A percentile compares a stretch with the other conserved stretches of the same genome.
Conservation (phyloP, 2,329 filamentous ascomycete genomes). For the Colletotrichum sp. region DNA sequence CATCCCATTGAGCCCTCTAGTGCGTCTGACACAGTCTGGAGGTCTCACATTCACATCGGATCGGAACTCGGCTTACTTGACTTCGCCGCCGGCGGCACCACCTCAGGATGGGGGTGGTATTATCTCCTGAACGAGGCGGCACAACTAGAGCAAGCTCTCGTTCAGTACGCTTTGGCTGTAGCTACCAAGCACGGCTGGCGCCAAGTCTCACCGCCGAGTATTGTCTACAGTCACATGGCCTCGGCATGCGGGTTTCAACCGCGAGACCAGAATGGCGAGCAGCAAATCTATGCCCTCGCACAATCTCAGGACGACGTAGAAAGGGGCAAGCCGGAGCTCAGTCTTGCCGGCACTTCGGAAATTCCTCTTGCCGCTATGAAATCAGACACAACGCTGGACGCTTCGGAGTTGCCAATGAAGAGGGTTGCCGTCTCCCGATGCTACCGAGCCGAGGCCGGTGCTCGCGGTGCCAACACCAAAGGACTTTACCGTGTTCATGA, state of each 20-base stretch:
- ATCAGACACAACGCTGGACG: constrained; percentile 72
- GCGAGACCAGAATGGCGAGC: constrained; percentile 86
- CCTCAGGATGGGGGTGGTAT: constrained; percentile 97
- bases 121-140: constrained; percentile 92
- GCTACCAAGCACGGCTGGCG: constrained; percentile 79
- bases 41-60: constrained; percentile 87
- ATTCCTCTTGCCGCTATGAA: constrained; percentile 94
- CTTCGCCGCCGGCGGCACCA: constrained; percentile 80
- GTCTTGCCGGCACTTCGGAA: constrained; percentile 88
- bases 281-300: constrained; percentile 85
- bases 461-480: constrained; percentile 88
- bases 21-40: constrained; percentile 55
- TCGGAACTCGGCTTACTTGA: constrained; percentile 87
- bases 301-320: constrained; percentile 68
- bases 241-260: constrained; percentile 94
- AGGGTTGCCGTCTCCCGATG: constrained; percentile 87
- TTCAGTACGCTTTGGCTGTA: constrained; percentile 82
- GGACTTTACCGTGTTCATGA: constrained; percentile 97
- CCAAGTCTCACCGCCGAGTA: constrained; percentile 81
- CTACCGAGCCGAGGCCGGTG: constrained; percentile 94
- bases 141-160: constrained; percentile 90
- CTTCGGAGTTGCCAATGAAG: constrained; percentile 74
- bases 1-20: constrained; percentile 49
- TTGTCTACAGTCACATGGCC: constrained; percentile 92
- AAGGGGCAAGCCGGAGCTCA: constrained; percentile 69